Base-by-base conservation (phyloP, 768 basidiomycete genomes). In the Phanerochaete carnosa region DNA sequence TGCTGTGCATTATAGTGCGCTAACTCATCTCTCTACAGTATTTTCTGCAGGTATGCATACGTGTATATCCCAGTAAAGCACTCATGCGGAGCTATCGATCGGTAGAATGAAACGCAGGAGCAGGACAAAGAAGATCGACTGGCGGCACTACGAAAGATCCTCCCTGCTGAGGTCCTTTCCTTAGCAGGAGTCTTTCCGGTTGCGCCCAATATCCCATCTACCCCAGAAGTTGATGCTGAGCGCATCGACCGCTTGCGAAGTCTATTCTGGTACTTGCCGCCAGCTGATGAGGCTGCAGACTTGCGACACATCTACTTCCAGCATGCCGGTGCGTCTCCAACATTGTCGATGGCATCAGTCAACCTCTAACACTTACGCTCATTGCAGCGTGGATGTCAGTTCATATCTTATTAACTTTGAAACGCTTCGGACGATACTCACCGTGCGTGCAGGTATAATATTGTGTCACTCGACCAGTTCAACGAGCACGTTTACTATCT, bases 321-420 rank as follows among this genome's bases (percentile, higher is more conserved):
- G 28, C 80, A 84, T 66, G 89, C 85, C 5, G 62, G 62, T 62
- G 35, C 43, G 62, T 51, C 26, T 45, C 22, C 28, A 12, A 12
- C 25, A 22, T 22, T 26, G 19, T 39, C n/a, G 23, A 29, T 47
- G 5, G n/a, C 45, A 50, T 57, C 49, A 61, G 28, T 19, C 25
- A 11, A 45, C 60, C 26, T 56, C 35, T 50, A 63, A 59, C 55
- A 57, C 50, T 13, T 60, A 22, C 35, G 26, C n/a, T 37, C 45
- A 88, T 86, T 77, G 86, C 84, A 57, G 85, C 86, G 32, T 89
- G 87, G 87, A 85, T 88, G 88, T 86, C 65, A 58, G 86, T 58
- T 2, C 15, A 28, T 46, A 22, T 23, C 43, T 12, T 25, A 25
- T n/a, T 39, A 15, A 12, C 29, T 51, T 43, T 30, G 23, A 43